These are phyloP conservation scores for Magnaporthiopsis rhizophila DNA, from an alignment of 2,329 filamentous ascomycete genomes.

Conservation along the genomic window DNA sequence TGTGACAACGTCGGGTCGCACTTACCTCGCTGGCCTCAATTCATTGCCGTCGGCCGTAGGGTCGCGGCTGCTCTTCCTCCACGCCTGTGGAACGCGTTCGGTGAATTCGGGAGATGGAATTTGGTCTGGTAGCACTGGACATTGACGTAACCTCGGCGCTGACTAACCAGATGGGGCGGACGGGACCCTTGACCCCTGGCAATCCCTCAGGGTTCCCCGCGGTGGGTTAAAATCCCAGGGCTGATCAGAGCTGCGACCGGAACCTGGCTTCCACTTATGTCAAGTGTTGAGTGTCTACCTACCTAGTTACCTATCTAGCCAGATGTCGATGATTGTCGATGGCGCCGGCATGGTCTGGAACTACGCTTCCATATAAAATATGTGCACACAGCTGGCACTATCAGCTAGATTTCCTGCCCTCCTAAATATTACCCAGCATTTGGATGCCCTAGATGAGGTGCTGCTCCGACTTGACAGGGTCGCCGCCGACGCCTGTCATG, in stretches of 20 bases:
- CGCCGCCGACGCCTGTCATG: constrained; percentile 83
- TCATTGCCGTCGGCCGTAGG: neutral
- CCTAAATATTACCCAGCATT: neutral
- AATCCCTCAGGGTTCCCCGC: neutral
- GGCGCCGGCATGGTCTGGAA: neutral
- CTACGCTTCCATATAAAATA: neutral
- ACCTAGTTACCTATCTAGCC: too few species aligned
- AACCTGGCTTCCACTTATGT: too few species aligned
- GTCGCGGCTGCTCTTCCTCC: neutral
- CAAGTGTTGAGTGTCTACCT: too few species aligned
- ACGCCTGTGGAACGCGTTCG: neutral
- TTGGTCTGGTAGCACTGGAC: neutral
- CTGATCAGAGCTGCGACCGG: too few species aligned
- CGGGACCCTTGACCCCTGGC: neutral
- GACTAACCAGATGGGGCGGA: neutral
- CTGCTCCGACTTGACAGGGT: constrained; percentile 72
- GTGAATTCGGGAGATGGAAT: neutral
- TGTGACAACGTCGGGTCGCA: neutral
- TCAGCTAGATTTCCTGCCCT: too few species aligned
- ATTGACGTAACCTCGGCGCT: neutral
- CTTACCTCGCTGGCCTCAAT: neutral
- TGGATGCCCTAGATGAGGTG: constrained; percentile 51
- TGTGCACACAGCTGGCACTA: too few species aligned
- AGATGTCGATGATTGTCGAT: too few species aligned
- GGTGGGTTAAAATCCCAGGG: neutral